phyloP scores from a whole-genome alignment of 2,329 filamentous ascomycete species.

The Nigrospora osmanthi region DNA sequence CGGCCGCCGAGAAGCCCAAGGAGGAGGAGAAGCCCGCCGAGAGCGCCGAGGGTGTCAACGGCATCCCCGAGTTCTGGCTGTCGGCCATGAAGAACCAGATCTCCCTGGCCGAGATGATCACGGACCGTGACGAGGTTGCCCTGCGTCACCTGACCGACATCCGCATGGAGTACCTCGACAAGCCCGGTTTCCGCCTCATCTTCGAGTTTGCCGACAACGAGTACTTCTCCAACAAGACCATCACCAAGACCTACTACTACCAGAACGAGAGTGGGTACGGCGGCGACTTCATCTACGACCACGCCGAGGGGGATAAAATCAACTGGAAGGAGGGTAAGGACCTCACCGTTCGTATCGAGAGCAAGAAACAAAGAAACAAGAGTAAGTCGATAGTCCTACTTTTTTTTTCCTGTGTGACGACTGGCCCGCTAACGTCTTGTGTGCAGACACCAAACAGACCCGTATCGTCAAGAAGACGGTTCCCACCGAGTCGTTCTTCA shows the following conservation, averaged over 20 bases:
- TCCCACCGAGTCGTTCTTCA: conserved; percentile 96
- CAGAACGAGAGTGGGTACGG: conserved; percentile 98
- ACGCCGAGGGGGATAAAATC: conserved; percentile 96
- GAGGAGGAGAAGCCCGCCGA: conserved; percentile 47
- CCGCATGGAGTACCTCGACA: conserved; percentile 98
- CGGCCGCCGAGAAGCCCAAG: conserved; percentile 45
- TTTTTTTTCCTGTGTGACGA: too few species aligned
- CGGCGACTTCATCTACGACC: conserved; percentile 99
- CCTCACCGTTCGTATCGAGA: conserved; percentile 88
- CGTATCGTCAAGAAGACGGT: conserved; percentile 99
- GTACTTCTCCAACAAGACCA: conserved; percentile 93
- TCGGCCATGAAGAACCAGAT: conserved; percentile 99
- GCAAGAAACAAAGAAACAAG: conserved; percentile 99
- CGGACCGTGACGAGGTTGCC: conserved; percentile 89
- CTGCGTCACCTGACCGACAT: conserved; percentile 87
- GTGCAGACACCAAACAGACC: conserved; percentile 92
- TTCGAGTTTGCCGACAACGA: conserved; percentile 95
- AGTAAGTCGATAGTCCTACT: conserved; percentile 48
- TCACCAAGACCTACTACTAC: conserved; percentile 98
- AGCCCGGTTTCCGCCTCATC: conserved; percentile 94
- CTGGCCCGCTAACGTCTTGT: conserved; percentile 2
- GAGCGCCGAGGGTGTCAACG: conserved; percentile 49
- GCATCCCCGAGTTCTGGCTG: conserved; percentile 98
- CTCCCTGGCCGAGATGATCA: conserved; percentile 96
- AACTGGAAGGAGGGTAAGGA: conserved; percentile 94